phyloP scores from a whole-genome alignment of 2,329 filamentous ascomycete genomes.

The Penicillium sp. region DNA sequence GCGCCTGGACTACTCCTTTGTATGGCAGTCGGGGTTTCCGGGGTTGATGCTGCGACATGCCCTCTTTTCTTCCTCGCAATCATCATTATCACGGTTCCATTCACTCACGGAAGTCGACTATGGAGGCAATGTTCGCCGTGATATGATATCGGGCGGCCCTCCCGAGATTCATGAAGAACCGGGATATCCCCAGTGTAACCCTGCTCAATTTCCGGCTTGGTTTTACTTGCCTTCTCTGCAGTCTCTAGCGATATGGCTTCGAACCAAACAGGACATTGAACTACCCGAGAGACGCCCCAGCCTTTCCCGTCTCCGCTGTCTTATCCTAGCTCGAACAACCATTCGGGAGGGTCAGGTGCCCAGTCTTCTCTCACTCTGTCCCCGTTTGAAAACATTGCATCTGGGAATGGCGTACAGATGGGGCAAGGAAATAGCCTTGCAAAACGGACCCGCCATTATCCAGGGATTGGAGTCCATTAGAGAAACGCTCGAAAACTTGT shows the following conservation, averaged over 20 bases:
- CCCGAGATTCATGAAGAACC: constrained; percentile 5
- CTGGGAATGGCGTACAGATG: constrained; percentile 11
- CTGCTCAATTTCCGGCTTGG: constrained; percentile 11
- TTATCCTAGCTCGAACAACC: constrained; percentile 8
- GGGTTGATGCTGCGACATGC: constrained; percentile 11
- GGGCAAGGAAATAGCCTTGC: constrained; percentile 7
- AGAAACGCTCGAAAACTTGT: constrained; percentile 6
- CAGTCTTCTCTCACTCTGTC: constrained; percentile 6
- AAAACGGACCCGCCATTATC: constrained; percentile 5
- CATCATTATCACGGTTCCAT: constrained; percentile 8
- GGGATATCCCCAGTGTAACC: constrained; percentile 8
- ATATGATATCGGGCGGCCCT: background rate
- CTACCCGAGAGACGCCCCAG: constrained; percentile 1
- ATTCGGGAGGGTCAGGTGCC: constrained; percentile 6
- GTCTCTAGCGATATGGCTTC: constrained; percentile 13
- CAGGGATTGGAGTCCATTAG: constrained; percentile 5
- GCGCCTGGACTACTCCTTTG: constrained; percentile 11
- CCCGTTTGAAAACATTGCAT: constrained; percentile 7
- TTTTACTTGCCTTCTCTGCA: constrained; percentile 8
- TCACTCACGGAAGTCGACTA: constrained; percentile 9
- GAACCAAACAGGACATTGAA: constrained; percentile 7
- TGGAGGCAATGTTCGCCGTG: constrained; percentile 9
- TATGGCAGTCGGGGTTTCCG: constrained; percentile 13
- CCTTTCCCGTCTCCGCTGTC: constrained; percentile 6
- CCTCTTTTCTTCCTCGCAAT: constrained; percentile 1